Base-by-base conservation (phyloP, 768 basidiomycete genomes). In the Leccinum pellstonianum region DNA sequence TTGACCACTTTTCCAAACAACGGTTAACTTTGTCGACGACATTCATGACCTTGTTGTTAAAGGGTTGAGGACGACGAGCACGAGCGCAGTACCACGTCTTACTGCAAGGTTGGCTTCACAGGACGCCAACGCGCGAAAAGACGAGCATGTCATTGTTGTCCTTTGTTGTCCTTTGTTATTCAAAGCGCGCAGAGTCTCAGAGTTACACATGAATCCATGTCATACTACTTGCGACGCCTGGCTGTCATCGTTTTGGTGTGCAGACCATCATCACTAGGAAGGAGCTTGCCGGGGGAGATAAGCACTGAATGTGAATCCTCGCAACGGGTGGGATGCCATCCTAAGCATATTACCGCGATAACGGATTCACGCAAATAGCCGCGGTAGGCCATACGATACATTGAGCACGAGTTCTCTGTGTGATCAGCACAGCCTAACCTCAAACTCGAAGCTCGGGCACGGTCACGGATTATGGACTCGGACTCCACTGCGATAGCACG, bases 1-100 rank as follows among this genome's bases (percentile, higher is more conserved):
- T 81, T 25, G 71, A 73, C 88, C 88, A 90, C 25, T 67, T 78
- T 59, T 74, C 71, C 33, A 90, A 62, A 69, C 76, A 84, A 29
- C 66, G 73, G 60, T 77, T 79, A 47, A 88, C 80, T 57, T 66
- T 80, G 60, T 77, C 77, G 31, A 88, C 77, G 65, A 87, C 79
- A 67, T 90, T 81, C 88, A 90, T 90, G 59, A 37, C 66, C 62
- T 38, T 23, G 41, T 64, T 57, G 50, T 62, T 51, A 33, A 10
- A 59, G 57, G 29, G 56, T 55, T 52, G 17, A 54, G 27, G 55
- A 62, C 51, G 55, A 52, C 56, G 55, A 66, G 61, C 49, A 61
- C 61, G 47, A 65, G 69, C 53, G 50, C 58, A 58, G 54, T 35
- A 56, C 63, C 60, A 60, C 50, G 41, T 53, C 48, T 63, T 35